These are phyloP conservation scores for Caryopteris hybrid DNA, from an alignment of 305 asterid species.

Conservation along the genomic window DNA sequence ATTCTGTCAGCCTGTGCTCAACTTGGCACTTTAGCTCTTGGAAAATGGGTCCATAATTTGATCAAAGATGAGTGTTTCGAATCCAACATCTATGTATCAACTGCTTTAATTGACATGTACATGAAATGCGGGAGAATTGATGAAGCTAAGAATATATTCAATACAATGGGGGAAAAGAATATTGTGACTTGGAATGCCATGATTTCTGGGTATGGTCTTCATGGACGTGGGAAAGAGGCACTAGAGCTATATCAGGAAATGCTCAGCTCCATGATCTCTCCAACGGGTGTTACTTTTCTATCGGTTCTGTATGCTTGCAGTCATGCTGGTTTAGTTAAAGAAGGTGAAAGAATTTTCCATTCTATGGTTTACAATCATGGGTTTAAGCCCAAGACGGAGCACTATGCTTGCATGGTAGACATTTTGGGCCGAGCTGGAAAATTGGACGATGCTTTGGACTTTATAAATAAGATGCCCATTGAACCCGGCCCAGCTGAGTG, in stretches of 20 bases:
- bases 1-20: conserved; percentile 87
- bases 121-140: conserved; percentile 72
- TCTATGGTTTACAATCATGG: conserved; percentile 54
- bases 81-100: conserved; percentile 51
- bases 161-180: conserved; percentile 49
- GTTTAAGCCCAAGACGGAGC: conserved; percentile 59
- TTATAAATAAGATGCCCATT: conserved; percentile 55
- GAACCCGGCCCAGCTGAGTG: conserved; percentile 74
- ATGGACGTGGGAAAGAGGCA: conserved; percentile 67
- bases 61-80: conserved; percentile 48
- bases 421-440: conserved; percentile 76
- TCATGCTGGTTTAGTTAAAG: conserved; percentile 77
- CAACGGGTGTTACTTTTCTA: conserved; percentile 61
- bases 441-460: conserved; percentile 52
- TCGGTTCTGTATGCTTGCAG: conserved; percentile 77
- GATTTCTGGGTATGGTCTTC: conserved; percentile 82
- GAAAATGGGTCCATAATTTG: conserved; percentile 70
- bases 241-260: conserved; percentile 45
- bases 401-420: conserved; percentile 87
- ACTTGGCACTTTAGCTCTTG: conserved; percentile 71
- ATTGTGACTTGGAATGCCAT: conserved; percentile 79
- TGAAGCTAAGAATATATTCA: conserved; percentile 58
- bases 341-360: conserved; percentile 55
- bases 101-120: conserved; percentile 86
- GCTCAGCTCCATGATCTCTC: conserved; percentile 39